Evolutionary conservation across 2,329 filamentous ascomycete species (phyloP).

Genomic region (Penicillium sp.): DNA sequence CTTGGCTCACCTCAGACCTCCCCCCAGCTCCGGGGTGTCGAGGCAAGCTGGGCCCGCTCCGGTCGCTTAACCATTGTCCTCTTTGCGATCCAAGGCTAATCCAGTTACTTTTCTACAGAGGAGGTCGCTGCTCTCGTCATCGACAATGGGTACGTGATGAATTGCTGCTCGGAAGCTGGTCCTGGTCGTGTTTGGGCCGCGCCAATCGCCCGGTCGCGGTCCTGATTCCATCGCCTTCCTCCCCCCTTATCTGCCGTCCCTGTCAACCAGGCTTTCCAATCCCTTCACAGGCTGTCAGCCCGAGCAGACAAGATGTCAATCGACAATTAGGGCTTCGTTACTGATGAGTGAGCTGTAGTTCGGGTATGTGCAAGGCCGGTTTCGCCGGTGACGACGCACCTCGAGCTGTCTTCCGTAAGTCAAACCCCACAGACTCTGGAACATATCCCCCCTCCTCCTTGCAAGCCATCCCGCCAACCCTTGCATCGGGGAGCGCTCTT

Average conservation of each 20-base stretch:
- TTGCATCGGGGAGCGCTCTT: conserved; percentile 25
- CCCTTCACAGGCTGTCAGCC: conserved; percentile 2
- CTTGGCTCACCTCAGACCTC: conserved; percentile 19
- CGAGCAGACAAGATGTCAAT: not conserved
- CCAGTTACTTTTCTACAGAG: conserved; percentile 61
- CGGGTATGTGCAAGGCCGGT: conserved; percentile 99
- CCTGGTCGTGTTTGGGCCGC: conserved; percentile 29
- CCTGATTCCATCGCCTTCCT: conserved; percentile 10
- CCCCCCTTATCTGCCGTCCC: conserved; percentile 17
- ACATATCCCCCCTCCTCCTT: conserved; percentile 19
- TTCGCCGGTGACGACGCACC: conserved; percentile 99
- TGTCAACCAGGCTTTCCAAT: conserved; percentile 14
- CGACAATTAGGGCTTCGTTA: conserved; percentile 10
- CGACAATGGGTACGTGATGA: conserved; percentile 97
- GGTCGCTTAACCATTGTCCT: conserved; percentile 11
- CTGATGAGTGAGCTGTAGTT: conserved; percentile 60
- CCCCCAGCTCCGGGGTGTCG: conserved; percentile 4
- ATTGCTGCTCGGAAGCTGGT: conserved; percentile 19
- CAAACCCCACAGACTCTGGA: conserved; percentile 30
- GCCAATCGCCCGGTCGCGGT: conserved; percentile 23
- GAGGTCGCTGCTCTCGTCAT: conserved; percentile 99
- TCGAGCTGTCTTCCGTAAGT: conserved; percentile 99
- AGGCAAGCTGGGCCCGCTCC: not conserved
- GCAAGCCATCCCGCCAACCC: conserved; percentile 24
- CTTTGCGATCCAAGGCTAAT: conserved; percentile 35